These are phyloP conservation scores for Pseudomonodictys pantanalensis DNA, from an alignment of 495 filamentous ascomycete genomes.

Conservation along the genomic window DNA sequence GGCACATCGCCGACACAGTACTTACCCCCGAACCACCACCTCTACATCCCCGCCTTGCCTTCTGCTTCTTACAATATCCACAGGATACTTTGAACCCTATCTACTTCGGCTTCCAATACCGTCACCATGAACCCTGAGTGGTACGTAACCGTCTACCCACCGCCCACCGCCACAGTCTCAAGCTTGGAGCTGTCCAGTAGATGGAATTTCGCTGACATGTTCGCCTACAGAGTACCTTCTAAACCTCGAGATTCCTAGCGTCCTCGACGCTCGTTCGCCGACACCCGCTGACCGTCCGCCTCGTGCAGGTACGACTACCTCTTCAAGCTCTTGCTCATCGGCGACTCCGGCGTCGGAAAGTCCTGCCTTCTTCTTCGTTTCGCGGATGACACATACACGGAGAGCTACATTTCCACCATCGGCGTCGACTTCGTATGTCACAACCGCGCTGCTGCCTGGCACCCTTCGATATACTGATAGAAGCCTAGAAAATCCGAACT, in stretches of 20 bases:
- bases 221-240: conserved; percentile 10
- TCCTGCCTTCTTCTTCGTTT: conserved; percentile 96
- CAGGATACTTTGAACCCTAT: neutral
- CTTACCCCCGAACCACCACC: neutral
- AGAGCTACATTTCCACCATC: conserved; percentile 99
- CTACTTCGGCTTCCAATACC: neutral
- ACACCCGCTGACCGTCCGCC: neutral
- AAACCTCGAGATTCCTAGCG: neutral
- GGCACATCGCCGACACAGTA: neutral
- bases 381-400: conserved; percentile 99
- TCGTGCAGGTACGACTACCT: conserved; percentile 88
- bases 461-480: neutral
- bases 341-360: conserved; percentile 99
- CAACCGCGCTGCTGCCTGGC: neutral
- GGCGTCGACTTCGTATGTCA: conserved; percentile 93
- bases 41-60: neutral
- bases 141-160: conserved; percentile 34
- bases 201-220: conserved; percentile 14
- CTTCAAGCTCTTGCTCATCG: conserved; percentile 99
- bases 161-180: conserved; percentile 6
- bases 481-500: conserved; percentile 91
- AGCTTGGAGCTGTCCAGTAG: neutral
- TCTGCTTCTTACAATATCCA: neutral
- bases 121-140: conserved; percentile 40
- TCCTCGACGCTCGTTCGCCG: neutral